Conservation (phyloP, 257 asterid species). For the Solanum boliviense region DNA sequence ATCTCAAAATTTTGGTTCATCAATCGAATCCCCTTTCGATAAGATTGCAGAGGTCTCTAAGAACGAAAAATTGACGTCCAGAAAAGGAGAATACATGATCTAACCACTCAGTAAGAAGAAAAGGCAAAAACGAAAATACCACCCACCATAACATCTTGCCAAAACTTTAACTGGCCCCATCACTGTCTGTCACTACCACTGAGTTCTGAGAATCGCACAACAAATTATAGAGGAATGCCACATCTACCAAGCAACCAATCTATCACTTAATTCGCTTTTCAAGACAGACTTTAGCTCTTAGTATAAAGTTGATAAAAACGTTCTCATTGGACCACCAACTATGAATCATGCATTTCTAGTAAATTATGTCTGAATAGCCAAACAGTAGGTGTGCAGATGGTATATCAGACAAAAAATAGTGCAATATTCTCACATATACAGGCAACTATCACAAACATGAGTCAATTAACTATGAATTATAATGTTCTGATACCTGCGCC, state of each 20-base stretch:
- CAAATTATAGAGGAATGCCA: background rate
- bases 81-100: background rate
- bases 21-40: background rate
- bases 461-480: background rate
- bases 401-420: background rate
- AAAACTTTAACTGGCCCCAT: background rate
- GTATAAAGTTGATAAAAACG: background rate
- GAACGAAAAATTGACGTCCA: background rate
- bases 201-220: background rate
- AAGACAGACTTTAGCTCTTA: background rate
- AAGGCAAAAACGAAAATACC: background rate
- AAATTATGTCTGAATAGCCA: background rate
- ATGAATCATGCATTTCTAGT: background rate
- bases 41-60: background rate
- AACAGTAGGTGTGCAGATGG: background rate
- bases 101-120: background rate
- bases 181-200: background rate
- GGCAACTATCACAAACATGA: background rate
- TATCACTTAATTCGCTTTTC: background rate
- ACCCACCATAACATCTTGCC: background rate
- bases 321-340: background rate
- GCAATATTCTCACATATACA: background rate
- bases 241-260: background rate
- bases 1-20: background rate
- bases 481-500: conserved; percentile 67